Evolutionary conservation across 2,329 filamentous ascomycete species (phyloP).

Genomic region (Aureobasidium sp.): DNA sequence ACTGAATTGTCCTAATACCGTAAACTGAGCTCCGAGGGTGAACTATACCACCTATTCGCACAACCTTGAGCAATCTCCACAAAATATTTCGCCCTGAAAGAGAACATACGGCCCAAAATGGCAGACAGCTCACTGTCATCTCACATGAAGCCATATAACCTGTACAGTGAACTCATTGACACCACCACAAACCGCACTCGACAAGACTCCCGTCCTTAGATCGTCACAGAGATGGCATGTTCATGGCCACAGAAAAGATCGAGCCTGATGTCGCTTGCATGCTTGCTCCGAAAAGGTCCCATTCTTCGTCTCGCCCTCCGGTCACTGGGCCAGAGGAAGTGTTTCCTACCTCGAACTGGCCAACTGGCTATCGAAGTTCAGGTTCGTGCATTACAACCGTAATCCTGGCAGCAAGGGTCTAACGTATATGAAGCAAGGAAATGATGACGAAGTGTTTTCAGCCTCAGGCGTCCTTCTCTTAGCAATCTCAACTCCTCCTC

Average conservation of each 20-base stretch:
- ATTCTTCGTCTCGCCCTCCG: neutral
- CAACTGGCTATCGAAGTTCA: neutral
- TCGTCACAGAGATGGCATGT: neutral
- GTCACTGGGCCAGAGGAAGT: neutral
- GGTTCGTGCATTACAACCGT: neutral
- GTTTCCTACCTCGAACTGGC: neutral
- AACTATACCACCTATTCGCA: too few relatives aligned
- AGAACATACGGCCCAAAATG: too few relatives aligned
- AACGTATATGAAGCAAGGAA: neutral
- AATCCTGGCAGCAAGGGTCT: neutral
- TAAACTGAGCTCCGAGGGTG: too few relatives aligned
- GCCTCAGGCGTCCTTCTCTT: neutral
- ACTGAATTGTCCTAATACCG: too few relatives aligned
- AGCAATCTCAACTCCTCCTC: neutral
- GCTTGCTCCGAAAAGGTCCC: neutral
- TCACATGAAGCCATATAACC: too few relatives aligned
- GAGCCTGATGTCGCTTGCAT: neutral
- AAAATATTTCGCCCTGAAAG: too few relatives aligned
- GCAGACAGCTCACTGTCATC: too few relatives aligned
- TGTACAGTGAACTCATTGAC: too few relatives aligned
- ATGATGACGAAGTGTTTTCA: neutral
- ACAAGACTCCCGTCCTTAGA: neutral
- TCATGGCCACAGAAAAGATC: neutral
- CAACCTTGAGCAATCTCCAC: too few relatives aligned
- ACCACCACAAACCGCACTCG: neutral